phyloP scores from a whole-genome alignment of 495 filamentous ascomycete genomes.

The Penicillium samsonianum region DNA sequence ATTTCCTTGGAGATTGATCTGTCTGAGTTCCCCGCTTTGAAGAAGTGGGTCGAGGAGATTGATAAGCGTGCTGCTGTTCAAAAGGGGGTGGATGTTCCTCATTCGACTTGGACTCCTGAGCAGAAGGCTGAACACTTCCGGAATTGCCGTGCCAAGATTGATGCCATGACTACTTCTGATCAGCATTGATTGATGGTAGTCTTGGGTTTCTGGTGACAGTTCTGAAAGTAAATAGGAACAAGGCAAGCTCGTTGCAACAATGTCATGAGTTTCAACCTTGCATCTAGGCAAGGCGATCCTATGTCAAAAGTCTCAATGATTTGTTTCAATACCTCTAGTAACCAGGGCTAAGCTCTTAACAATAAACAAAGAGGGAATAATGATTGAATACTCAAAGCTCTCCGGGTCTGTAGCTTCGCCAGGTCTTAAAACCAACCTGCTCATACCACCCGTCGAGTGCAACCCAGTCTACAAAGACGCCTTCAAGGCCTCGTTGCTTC shows the following conservation, averaged over 20 bases:
- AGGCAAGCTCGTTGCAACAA: background rate
- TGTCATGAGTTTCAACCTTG: background rate
- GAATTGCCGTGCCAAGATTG: slow-evolving; percentile 33
- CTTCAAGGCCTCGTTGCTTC: slow-evolving; percentile 48
- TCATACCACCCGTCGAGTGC: slow-evolving; percentile 53
- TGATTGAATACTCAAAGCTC: slow-evolving; percentile 21
- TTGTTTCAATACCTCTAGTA: background rate
- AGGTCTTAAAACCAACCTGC: slow-evolving; percentile 46
- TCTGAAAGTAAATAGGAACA: background rate
- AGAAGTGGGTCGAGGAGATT: slow-evolving; percentile 37
- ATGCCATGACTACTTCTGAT: slow-evolving; percentile 32
- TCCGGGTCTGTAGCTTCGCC: slow-evolving; percentile 47
- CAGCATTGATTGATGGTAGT: slow-evolving; percentile 21
- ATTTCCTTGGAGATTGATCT: slow-evolving; percentile 33
- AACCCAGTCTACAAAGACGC: slow-evolving; percentile 55
- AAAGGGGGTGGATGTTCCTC: slow-evolving; percentile 32
- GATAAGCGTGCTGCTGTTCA: slow-evolving; percentile 32
- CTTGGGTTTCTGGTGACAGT: background rate
- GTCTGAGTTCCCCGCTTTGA: slow-evolving; percentile 38
- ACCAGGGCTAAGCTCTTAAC: background rate
- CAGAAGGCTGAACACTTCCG: slow-evolving; percentile 33
- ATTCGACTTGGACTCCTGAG: slow-evolving; percentile 22
- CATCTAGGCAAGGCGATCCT: background rate
- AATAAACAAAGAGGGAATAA: too few relatives aligned
- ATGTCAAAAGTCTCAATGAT: background rate